A percentile compares a stretch with the other conserved stretches of the same genome.
Evolutionary conservation across 192 early-diverging fungal genomes (phyloP).

Genomic region (Spizellomyces punctatus): DNA sequence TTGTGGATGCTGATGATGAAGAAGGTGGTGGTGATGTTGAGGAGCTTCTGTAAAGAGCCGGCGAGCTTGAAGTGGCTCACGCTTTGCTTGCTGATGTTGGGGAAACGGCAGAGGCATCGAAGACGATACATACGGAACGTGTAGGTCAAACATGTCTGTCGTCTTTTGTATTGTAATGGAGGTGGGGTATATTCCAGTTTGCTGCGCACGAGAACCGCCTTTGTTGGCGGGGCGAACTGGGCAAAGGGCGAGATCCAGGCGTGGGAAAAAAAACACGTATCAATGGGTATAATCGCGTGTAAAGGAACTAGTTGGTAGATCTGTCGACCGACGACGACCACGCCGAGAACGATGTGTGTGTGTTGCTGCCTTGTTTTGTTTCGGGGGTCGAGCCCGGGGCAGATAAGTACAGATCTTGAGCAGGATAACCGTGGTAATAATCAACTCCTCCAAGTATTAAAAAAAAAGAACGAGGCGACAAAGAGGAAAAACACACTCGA

Average conservation of each 20-base stretch:
- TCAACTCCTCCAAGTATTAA: not conserved
- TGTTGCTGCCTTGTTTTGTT: not conserved
- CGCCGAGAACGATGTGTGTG: not conserved
- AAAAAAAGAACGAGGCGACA: not conserved
- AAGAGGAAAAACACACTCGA: not conserved
- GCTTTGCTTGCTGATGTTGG: not conserved
- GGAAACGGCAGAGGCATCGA: too few species aligned
- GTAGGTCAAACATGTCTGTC: not conserved
- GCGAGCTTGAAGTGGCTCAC: conserved; percentile 18
- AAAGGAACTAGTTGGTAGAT: not conserved
- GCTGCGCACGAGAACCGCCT: not conserved
- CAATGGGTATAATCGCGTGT: not conserved
- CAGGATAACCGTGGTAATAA: not conserved
- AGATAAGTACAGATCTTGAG: not conserved
- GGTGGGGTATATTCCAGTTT: too few species aligned
- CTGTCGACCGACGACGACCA: not conserved
- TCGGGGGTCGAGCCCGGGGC: not conserved
- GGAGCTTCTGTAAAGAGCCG: conserved; percentile 11
- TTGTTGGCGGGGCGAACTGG: not conserved
- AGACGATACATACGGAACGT: too few species aligned
- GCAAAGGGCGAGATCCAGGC: not conserved
- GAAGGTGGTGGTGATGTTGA: not conserved
- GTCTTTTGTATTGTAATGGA: not conserved
- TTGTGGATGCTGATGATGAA: not conserved
- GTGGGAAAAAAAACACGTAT: not conserved